A percentile compares a stretch with the other conserved stretches of the same genome.
These are phyloP conservation scores for Fusarium sarcochroum DNA, from an alignment of 2,329 filamentous ascomycete genomes.

Conservation along the genomic window DNA sequence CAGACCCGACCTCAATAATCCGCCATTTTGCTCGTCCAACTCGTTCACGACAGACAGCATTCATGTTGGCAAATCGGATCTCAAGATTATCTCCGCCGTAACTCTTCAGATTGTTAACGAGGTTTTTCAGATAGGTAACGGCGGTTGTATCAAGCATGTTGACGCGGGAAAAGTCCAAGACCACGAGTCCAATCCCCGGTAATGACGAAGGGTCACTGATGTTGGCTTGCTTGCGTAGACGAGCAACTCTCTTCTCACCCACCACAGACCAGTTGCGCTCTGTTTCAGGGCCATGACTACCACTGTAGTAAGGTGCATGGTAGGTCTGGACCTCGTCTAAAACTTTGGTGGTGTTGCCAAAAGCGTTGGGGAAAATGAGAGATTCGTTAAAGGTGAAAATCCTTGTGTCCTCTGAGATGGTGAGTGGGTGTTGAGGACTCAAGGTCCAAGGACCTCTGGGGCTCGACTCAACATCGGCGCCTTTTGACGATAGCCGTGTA, in stretches of 20 bases:
- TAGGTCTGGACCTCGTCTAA: slow-evolving; percentile 64
- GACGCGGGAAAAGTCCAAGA: slow-evolving; percentile 67
- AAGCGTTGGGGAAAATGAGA: slow-evolving; percentile 74
- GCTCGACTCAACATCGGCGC: slow-evolving; percentile 49
- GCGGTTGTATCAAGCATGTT: slow-evolving; percentile 69
- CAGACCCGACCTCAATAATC: slow-evolving; percentile 27
- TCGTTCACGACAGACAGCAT: slow-evolving; percentile 56
- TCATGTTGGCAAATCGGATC: slow-evolving; percentile 64
- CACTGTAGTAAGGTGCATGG: slow-evolving; percentile 57
- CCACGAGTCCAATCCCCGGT: slow-evolving; percentile 60
- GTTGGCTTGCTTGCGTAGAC: slow-evolving; percentile 58
- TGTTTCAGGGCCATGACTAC: slow-evolving; percentile 47
- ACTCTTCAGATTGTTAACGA: slow-evolving; percentile 63
- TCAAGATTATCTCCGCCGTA: slow-evolving; percentile 63
- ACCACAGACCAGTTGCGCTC: slow-evolving; percentile 69
- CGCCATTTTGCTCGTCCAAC: slow-evolving; percentile 58
- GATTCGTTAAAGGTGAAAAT: slow-evolving; percentile 70
- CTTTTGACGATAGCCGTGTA: slow-evolving; percentile 54
- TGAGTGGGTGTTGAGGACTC: slow-evolving; percentile 39
- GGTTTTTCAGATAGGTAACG: slow-evolving; percentile 62
- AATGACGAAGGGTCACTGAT: slow-evolving; percentile 52
- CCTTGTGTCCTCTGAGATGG: slow-evolving; percentile 63
- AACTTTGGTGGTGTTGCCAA: slow-evolving; percentile 63
- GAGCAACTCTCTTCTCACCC: slow-evolving; percentile 61
- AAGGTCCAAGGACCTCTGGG: slow-evolving; percentile 41